These are phyloP conservation scores for Yamadazyma paraphyllophila DNA, from an alignment of 805 yeast species.

Conservation along the genomic window DNA sequence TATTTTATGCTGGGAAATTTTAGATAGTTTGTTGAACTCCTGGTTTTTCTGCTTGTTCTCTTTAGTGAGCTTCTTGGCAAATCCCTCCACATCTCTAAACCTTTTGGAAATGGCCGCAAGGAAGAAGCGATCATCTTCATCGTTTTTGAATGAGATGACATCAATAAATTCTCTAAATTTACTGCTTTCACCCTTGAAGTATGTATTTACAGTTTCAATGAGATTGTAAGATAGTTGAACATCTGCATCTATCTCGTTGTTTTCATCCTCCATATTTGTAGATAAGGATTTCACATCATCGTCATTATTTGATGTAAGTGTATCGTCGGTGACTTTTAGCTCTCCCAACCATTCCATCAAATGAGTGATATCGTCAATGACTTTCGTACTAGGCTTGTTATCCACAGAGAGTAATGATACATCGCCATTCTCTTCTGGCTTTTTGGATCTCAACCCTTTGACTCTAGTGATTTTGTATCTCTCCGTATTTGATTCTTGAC, in stretches of 20 bases:
- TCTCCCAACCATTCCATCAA: slow-evolving; percentile 49
- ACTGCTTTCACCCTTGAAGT: slow-evolving; percentile 15
- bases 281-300: slow-evolving; percentile 12
- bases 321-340: slow-evolving; percentile 12
- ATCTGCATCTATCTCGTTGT: slow-evolving; percentile 8
- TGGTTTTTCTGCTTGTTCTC: slow-evolving; percentile 56
- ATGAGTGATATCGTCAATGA: slow-evolving; percentile 38
- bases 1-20: slow-evolving; percentile 49
- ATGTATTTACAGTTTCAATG: slow-evolving; percentile 16
- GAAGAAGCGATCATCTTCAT: slow-evolving; percentile 27
- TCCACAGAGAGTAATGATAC: slow-evolving; percentile 21
- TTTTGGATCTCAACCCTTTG: slow-evolving; percentile 64
- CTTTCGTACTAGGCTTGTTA: slow-evolving; percentile 36
- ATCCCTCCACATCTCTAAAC: slow-evolving; percentile 83
- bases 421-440: slow-evolving; percentile 31
- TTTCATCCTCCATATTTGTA: slow-evolving; percentile 9
- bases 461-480: slow-evolving; percentile 65
- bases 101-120: slow-evolving; percentile 58
- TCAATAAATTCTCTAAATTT: slow-evolving; percentile 20
- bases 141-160: slow-evolving; percentile 26
- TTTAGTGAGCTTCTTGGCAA: slow-evolving; percentile 81
- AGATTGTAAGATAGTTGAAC: slow-evolving; percentile 11
- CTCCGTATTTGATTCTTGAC: slow-evolving; percentile 20
- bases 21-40: slow-evolving; percentile 40
- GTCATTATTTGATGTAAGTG: background rate